Evolutionary conservation across 495 filamentous ascomycete genomes (phyloP).

Genomic region (Stereocaulon alpinum): DNA sequence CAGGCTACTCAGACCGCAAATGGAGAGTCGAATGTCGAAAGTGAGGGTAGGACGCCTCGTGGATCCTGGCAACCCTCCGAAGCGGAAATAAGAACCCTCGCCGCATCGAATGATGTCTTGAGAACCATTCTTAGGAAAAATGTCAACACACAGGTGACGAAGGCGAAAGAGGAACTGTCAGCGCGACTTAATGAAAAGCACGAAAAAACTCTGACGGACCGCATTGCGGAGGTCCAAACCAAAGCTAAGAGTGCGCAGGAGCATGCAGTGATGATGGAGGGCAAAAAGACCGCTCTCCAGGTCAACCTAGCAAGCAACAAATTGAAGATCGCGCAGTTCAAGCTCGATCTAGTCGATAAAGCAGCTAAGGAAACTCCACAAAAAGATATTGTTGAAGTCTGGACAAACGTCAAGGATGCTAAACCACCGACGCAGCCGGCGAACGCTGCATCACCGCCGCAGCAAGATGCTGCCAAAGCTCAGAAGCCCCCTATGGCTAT

Average conservation of each 20-base stretch:
- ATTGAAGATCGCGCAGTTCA: slow-evolving; percentile 50
- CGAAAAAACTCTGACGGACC: slow-evolving; percentile 34
- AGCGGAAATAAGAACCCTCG: slow-evolving; percentile 52
- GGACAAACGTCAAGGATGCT: slow-evolving; percentile 64
- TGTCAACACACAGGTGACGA: slow-evolving; percentile 46
- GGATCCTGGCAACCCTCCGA: slow-evolving; percentile 39
- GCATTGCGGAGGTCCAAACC: slow-evolving; percentile 50
- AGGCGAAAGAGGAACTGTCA: slow-evolving; percentile 38
- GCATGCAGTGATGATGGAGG: slow-evolving; percentile 44
- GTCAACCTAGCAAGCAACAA: slow-evolving; percentile 75
- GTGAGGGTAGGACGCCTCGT: slow-evolving; percentile 24
- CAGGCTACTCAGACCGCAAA: neutral
- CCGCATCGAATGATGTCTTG: slow-evolving; percentile 53
- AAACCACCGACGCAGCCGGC: slow-evolving; percentile 49
- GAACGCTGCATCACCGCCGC: slow-evolving; percentile 29
- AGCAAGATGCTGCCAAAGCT: slow-evolving; percentile 8
- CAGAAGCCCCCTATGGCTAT: neutral
- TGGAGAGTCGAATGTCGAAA: slow-evolving; percentile 6
- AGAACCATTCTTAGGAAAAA: slow-evolving; percentile 58
- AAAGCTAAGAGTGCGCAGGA: slow-evolving; percentile 34
- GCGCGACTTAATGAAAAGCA: slow-evolving; percentile 30
- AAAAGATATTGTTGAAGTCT: slow-evolving; percentile 71
- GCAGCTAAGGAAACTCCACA: slow-evolving; percentile 77
- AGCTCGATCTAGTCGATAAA: slow-evolving; percentile 65
- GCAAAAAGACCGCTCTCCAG: slow-evolving; percentile 37